Evolutionary conservation across 805 yeast species (phyloP).

Genomic region (Candida insectalens): DNA sequence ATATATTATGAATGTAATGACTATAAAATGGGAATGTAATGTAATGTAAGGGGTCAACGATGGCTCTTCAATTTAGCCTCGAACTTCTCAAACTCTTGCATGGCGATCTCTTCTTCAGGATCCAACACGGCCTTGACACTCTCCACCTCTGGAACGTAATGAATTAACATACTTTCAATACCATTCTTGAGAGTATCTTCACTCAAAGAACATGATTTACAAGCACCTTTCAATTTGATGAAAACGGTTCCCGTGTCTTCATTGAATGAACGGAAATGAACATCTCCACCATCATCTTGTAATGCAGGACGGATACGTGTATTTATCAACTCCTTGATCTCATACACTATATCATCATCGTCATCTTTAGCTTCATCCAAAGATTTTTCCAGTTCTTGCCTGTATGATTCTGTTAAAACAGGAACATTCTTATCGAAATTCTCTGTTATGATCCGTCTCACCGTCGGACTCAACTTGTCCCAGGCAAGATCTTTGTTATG

Average conservation of each 20-base stretch:
- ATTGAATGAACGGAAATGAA: conserved; percentile 55
- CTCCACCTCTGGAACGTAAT: conserved; percentile 59
- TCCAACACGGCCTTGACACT: conserved; percentile 35
- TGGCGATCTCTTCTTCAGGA: conserved; percentile 45
- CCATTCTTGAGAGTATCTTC: conserved; percentile 61
- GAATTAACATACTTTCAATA: conserved; percentile 61
- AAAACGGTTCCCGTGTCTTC: conserved; percentile 46
- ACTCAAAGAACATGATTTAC: conserved; percentile 62
- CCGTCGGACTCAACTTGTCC: conserved; percentile 18
- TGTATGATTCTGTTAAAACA: conserved; percentile 14
- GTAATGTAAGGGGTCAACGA: too few relatives aligned
- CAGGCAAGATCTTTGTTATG: conserved; percentile 26
- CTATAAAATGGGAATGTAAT: conserved; percentile 1
- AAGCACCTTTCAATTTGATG: conserved; percentile 56
- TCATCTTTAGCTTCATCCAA: conserved; percentile 35
- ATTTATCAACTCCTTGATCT: conserved; percentile 61
- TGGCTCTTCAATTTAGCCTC: conserved; percentile 43
- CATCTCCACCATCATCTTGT: conserved; percentile 71
- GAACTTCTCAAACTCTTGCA: conserved; percentile 71
- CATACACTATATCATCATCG: conserved; percentile 56
- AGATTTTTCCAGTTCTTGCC: conserved; percentile 12
- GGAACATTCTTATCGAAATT: conserved; percentile 19
- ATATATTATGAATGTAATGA: background rate
- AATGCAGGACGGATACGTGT: conserved; percentile 67
- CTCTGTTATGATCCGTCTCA: conserved; percentile 16